A percentile compares a stretch with the other conserved stretches of the same genome.
Conservation (phyloP, 192 early-diverging fungal genomes). For the Mortierella hygrophila region DNA sequence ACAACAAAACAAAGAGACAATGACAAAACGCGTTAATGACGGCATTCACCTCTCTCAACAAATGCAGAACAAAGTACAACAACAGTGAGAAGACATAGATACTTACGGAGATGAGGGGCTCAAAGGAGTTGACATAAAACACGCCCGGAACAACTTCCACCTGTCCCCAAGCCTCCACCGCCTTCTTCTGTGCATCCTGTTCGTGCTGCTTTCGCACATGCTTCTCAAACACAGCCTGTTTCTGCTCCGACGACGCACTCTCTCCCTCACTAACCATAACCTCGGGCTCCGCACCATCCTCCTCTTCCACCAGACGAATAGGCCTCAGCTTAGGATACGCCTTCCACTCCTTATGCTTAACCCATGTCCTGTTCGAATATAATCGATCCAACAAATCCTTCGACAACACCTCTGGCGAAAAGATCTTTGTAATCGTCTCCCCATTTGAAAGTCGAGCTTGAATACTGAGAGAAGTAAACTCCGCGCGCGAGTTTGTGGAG, state of each 20-base stretch:
- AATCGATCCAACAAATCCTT: constrained; percentile 61
- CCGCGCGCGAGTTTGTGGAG: constrained; percentile 59
- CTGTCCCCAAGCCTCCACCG: constrained; percentile 19
- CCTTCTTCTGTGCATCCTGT: not conserved
- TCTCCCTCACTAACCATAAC: not conserved
- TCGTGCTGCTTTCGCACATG: not conserved
- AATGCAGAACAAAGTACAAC: constrained; percentile 1
- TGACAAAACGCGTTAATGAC: too few relatives aligned
- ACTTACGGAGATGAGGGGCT: constrained; percentile 68
- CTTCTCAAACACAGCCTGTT: constrained; percentile 7
- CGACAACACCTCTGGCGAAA: constrained; percentile 57
- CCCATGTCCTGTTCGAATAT: constrained; percentile 62
- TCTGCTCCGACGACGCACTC: not conserved
- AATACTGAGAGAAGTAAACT: constrained; percentile 61
- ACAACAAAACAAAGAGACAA: not conserved
- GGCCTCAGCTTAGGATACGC: constrained; percentile 69
- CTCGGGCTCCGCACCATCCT: not conserved
- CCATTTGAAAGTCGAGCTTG: constrained; percentile 53
- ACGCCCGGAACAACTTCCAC: constrained; percentile 58
- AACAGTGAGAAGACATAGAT: not conserved
- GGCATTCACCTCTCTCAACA: not conserved
- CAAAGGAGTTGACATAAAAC: constrained; percentile 72
- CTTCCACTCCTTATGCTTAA: constrained; percentile 67
- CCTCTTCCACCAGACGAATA: not conserved
- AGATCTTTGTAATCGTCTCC: constrained; percentile 71